Percentiles rank a stretch among this genome's conserved stretches.
Evolutionary conservation across 208 protist species (phyloP).

Genomic region (Wallacemonas sp.): DNA sequence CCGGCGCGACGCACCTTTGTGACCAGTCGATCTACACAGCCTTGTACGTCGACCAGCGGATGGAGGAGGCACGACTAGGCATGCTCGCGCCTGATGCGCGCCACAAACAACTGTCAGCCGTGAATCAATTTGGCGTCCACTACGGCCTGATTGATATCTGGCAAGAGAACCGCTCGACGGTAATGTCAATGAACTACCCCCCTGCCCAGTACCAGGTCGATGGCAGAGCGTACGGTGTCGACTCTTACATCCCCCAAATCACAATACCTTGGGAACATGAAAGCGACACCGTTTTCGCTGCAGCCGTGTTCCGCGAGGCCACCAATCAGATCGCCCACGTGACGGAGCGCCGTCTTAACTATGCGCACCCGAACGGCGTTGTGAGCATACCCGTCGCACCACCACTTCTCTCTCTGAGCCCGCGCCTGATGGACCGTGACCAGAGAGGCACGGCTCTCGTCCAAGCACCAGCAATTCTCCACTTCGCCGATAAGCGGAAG

Average conservation of each 20-base stretch:
- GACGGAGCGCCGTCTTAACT: background rate
- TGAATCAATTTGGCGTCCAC: background rate
- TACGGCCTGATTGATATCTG: conserved; percentile 2
- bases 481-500: background rate
- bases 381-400: background rate
- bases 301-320: background rate
- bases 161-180: background rate
- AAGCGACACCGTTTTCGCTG: background rate
- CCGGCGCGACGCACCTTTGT: background rate
- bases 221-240: background rate
- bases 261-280: background rate
- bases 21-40: conserved; percentile 1
- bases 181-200: background rate
- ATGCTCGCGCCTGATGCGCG: background rate
- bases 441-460: background rate
- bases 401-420: background rate
- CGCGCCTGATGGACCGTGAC: background rate
- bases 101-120: background rate
- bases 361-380: background rate
- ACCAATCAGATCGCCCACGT: background rate
- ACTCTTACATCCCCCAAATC: background rate
- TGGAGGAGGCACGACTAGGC: background rate
- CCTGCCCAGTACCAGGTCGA: background rate
- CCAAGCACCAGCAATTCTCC: background rate
- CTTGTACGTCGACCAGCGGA: background rate